phyloP scores from a whole-genome alignment of 805 yeast species.

The Candida manassasensis region DNA sequence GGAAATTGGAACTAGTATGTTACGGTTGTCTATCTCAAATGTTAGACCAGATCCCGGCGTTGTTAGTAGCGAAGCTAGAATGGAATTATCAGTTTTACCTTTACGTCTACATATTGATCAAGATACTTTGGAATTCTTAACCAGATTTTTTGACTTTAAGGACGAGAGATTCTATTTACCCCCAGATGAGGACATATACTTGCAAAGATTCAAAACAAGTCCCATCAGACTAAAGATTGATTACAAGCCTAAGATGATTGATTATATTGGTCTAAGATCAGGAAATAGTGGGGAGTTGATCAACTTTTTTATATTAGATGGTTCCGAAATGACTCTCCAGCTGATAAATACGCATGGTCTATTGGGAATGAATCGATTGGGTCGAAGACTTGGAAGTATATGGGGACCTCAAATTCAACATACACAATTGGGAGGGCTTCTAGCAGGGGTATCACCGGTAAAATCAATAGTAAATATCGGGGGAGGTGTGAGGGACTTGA shows the following conservation, averaged over 20 bases:
- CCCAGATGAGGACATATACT: conserved; percentile 61
- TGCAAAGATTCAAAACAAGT: conserved; percentile 63
- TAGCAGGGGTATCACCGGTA: conserved; percentile 82
- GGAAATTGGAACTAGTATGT: conserved; percentile 64
- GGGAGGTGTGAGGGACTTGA: conserved; percentile 67
- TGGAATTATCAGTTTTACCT: conserved; percentile 60
- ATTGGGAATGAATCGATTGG: conserved; percentile 63
- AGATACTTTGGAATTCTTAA: conserved; percentile 81
- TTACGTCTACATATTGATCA: conserved; percentile 85
- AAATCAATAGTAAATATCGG: conserved; percentile 74
- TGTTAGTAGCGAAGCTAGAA: conserved; percentile 63
- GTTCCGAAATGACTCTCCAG: conserved; percentile 65
- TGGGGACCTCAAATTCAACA: conserved; percentile 88
- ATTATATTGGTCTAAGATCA: conserved; percentile 76
- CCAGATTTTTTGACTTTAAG: conserved; percentile 76
- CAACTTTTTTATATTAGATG: conserved; percentile 86
- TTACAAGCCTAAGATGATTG: conserved; percentile 87
- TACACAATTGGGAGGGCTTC: conserved; percentile 75
- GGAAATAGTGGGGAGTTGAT: conserved; percentile 85
- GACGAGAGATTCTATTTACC: conserved; percentile 62
- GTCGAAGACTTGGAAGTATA: conserved; percentile 50
- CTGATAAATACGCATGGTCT: conserved; percentile 68
- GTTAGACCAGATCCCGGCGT: conserved; percentile 60
- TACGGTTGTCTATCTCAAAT: conserved; percentile 47
- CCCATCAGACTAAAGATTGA: conserved; percentile 66